Evolutionary conservation across 257 asterid species (phyloP).

Genomic region (Nyctanthes arbortristis): DNA sequence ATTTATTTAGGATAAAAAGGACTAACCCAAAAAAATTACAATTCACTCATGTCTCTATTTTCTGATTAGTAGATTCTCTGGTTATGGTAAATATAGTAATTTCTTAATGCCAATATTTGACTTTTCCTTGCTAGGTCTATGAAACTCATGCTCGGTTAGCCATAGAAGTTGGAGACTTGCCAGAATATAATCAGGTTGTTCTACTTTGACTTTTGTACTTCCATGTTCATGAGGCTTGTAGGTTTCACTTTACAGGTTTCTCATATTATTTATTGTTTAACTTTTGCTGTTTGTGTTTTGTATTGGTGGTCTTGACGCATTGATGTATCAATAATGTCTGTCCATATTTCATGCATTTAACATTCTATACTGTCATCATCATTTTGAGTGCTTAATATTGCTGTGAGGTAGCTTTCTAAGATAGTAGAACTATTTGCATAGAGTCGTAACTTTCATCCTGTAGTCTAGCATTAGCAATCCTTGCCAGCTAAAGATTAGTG

Average conservation of each 20-base stretch:
- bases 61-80: slow-evolving; percentile 16
- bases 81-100: slow-evolving; percentile 14
- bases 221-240: slow-evolving; percentile 16
- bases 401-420: neutral
- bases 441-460: neutral
- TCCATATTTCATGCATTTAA: neutral
- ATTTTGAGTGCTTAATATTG: neutral
- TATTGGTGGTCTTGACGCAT: slow-evolving; percentile 1
- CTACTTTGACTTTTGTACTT: slow-evolving; percentile 17
- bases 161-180: slow-evolving; percentile 88
- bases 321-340: neutral
- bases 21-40: too few species aligned
- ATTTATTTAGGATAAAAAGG: too few species aligned
- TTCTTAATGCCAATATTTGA: slow-evolving; percentile 14
- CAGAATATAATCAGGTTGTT: slow-evolving; percentile 93
- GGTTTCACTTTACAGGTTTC: slow-evolving; percentile 3
- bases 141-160: slow-evolving; percentile 98
- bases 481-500: neutral
- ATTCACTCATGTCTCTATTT: neutral
- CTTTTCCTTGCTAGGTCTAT: slow-evolving; percentile 67
- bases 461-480: neutral
- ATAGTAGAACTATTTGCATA: neutral
- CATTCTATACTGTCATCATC: slow-evolving; percentile 6
- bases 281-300: neutral
- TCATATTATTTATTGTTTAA: neutral